Conservation (phyloP, 1,284 basidiomycete species). For the Mycena sp. region DNA sequence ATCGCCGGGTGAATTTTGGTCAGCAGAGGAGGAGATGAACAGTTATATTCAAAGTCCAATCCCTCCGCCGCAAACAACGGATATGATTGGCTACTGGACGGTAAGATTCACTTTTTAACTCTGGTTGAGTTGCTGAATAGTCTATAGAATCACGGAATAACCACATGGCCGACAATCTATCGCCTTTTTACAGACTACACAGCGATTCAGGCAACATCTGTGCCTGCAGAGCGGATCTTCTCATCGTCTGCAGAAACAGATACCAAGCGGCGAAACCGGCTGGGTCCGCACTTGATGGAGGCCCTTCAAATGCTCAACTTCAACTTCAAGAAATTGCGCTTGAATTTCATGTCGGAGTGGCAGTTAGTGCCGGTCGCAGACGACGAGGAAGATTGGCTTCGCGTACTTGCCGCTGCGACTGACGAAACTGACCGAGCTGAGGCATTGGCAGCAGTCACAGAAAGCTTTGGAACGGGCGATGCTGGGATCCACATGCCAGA, state of each 20-base stretch:
- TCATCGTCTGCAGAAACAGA: too few relatives aligned
- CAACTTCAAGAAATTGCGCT: neutral
- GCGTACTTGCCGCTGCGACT: neutral
- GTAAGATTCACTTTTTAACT: neutral
- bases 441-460: too few relatives aligned
- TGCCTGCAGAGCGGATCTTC: too few relatives aligned
- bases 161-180: neutral
- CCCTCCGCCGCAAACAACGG: neutral
- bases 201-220: too few relatives aligned
- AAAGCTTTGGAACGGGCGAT: too few relatives aligned
- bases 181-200: neutral
- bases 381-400: neutral
- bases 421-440: neutral
- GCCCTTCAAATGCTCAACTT: neutral
- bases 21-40: too few relatives aligned
- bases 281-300: too few relatives aligned
- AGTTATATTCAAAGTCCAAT: too few relatives aligned
- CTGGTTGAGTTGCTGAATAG: neutral
- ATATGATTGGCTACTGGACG: neutral
- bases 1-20: too few relatives aligned
- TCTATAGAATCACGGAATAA: neutral
- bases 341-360: constrained; percentile 4
- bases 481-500: too few relatives aligned
- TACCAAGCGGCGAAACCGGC: too few relatives aligned
- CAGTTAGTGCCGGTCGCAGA: neutral